Evolutionary conservation across 352 stramenopile species (phyloP), one percentile per base, ranked within the genome.

Genomic region (Globisporangium echinulatum): DNA sequence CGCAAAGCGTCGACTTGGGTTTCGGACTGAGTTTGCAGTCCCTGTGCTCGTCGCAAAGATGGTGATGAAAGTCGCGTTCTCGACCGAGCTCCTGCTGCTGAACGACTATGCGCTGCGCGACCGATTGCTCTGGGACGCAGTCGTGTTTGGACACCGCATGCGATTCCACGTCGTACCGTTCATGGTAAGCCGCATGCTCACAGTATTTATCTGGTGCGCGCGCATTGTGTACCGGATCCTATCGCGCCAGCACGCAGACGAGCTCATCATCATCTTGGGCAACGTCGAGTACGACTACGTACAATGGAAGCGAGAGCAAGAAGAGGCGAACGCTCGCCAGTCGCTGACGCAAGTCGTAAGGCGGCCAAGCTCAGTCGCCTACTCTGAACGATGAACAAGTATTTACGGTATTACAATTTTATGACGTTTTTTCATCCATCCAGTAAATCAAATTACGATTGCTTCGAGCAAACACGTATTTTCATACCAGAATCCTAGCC

Each of bases 101-200:
- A 61, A 61, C 44, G 25, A 19, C 5, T 58, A 57, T 43, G n/a
- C 48, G 8, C 47, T 68, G 4, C 64, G 60, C 37, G 61, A 75
- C 14, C 64, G 62, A 0, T 15, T 58, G 17, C 36, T 72, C 0
- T 38, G 61, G 9, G 19, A 57, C 53, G 10, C 49, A 14, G 8
- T 38, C 2, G 33, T 59, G 38, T 14, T 54, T 8, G 54, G 39
- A 7, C 48, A 49, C 19, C 47, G 9, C 17, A 40, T 64, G 5
- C n/a, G 43, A n/a, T 55, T 61, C 38, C 40, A 54, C 19, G 38
- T 65, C 19, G 48, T 61, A 14, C 59, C 46, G 8, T 61, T 65
- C 43, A 33, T 64, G 19, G 40, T 65, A 53, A 61, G 52, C 39
- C 47, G 53, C 13, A 54, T 61, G 54, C 36, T 56, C 38, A 61